Conservation (phyloP, 306 rosid species). For the Acacia melanoxylon region DNA sequence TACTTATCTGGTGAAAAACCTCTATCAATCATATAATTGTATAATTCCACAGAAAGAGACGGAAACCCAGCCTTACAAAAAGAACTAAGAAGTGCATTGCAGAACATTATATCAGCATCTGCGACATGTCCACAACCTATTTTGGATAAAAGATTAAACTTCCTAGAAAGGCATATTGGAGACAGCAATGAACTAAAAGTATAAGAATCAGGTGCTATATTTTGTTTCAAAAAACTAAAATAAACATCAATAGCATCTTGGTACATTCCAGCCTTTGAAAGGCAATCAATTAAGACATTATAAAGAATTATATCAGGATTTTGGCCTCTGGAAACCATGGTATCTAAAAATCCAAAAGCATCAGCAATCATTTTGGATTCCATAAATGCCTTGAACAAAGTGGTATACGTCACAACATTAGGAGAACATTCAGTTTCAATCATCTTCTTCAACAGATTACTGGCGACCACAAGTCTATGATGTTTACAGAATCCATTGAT, state of each 20-base stretch:
- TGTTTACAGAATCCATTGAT: constrained; percentile 45
- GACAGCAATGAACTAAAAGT: constrained; percentile 48
- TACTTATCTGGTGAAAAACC: constrained; percentile 61
- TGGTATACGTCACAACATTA: constrained; percentile 57
- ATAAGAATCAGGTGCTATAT: constrained; percentile 55
- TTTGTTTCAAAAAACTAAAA: constrained; percentile 24
- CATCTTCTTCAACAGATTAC: constrained; percentile 46
- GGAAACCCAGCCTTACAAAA: constrained; percentile 47
- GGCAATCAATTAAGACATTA: constrained; percentile 62
- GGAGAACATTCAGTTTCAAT: constrained; percentile 41
- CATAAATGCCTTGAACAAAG: constrained; percentile 59
- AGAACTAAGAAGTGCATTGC: constrained; percentile 59
- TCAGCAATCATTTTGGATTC: constrained; percentile 41
- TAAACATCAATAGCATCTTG: constrained; percentile 51
- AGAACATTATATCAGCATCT: constrained; percentile 56
- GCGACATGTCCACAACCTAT: constrained; percentile 29
- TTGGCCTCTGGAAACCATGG: constrained; percentile 43
- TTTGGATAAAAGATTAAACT: constrained; percentile 48
- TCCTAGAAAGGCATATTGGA: constrained; percentile 39
- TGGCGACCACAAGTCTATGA: constrained; percentile 45
- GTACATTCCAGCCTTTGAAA: constrained; percentile 54
- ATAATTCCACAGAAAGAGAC: constrained; percentile 43
- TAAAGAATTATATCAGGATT: constrained; percentile 51
- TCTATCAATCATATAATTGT: constrained; percentile 45
- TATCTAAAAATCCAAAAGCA: constrained; percentile 43